These are phyloP conservation scores for Candida dajiaensis DNA, from an alignment of 805 yeast species.

Conservation along the genomic window DNA sequence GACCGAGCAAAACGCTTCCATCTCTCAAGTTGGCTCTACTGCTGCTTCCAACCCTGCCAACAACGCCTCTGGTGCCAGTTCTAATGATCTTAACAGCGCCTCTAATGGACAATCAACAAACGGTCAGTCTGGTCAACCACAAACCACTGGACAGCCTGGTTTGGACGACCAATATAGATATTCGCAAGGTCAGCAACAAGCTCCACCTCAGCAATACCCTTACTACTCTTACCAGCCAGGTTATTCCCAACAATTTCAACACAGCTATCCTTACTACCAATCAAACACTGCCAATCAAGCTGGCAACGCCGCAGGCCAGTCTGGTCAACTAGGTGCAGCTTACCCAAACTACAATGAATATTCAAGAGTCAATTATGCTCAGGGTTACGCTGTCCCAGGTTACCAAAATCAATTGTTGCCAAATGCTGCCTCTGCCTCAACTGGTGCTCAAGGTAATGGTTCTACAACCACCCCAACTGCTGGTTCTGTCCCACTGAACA, in stretches of 20 bases:
- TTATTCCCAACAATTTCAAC: slow-evolving; percentile 9
- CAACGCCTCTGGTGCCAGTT: slow-evolving; percentile 24
- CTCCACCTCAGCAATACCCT: slow-evolving; percentile 6
- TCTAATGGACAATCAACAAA: neutral
- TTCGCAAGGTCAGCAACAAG: slow-evolving; percentile 6
- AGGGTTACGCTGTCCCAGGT: slow-evolving; percentile 16
- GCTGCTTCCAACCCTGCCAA: neutral
- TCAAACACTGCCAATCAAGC: slow-evolving; percentile 5
- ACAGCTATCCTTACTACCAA: slow-evolving; percentile 22
- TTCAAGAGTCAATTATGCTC: slow-evolving; percentile 21
- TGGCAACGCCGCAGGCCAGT: neutral
- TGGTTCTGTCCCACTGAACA: slow-evolving; percentile 10
- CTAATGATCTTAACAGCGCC: slow-evolving; percentile 9
- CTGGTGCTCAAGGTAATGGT: slow-evolving; percentile 8
- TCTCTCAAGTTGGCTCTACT: neutral
- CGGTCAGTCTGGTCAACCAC: slow-evolving; percentile 4
- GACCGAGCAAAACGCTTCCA: neutral
- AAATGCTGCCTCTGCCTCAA: neutral
- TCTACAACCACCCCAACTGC: slow-evolving; percentile 14
- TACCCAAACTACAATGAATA: slow-evolving; percentile 21
- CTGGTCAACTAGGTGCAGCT: slow-evolving; percentile 5
- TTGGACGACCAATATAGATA: slow-evolving; percentile 10
- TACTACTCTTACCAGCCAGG: slow-evolving; percentile 12
- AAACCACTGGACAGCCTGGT: slow-evolving; percentile 2
- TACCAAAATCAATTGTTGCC: slow-evolving; percentile 16